Base-by-base conservation (phyloP, 768 basidiomycete species). In the Leucocoprinus birnbaumii region DNA sequence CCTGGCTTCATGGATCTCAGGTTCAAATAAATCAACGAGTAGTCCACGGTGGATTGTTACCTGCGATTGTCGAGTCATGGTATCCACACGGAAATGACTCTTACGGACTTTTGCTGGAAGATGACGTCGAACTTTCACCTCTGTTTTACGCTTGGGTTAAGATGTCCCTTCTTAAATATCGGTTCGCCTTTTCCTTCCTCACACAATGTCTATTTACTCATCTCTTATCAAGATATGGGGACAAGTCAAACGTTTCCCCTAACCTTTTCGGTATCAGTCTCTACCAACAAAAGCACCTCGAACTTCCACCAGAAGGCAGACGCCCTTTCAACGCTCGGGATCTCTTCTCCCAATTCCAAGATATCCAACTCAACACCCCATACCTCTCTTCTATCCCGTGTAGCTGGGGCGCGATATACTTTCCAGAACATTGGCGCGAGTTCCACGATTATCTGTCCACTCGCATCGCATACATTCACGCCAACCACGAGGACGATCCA, bases 321-420 rank as follows among this genome's bases (percentile, higher is more conserved):
- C 78, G 74, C 37, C 72, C 77, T 19, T 93, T 93, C 68, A 71
- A 88, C 65, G 82, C 91, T 1, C 84, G 81, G 57, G 56, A 63
- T 0, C 68, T 87, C 19, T 89, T 94, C 66, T 64, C 66, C 0
- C 59, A 68, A 9, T 72, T 71, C 2, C 3, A 14, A n/a, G 1
- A 31, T 13, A 41, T 82, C n/a, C 52, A 71, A 0, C 58, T 77
- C 42, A 71, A 74, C 1, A 83, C 83, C 0, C 91, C 93, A 0
- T 94, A 92, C 66, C 80, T 94, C 41, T 92, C 91, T 0, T 87
- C 90, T 56, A 83, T 92, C 9, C 93, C 92, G 0, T 94, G 92
- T 68, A 91, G 89, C 69, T 95, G 91, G 92, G 93, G 92, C 13
- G 92, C 90, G 2, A 76, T 91, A 35, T 95, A 94, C 72, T 95